These are phyloP conservation scores for Wallemia ichthyophaga DNA, from an alignment of 1,284 basidiomycete species.

Conservation along the genomic window DNA sequence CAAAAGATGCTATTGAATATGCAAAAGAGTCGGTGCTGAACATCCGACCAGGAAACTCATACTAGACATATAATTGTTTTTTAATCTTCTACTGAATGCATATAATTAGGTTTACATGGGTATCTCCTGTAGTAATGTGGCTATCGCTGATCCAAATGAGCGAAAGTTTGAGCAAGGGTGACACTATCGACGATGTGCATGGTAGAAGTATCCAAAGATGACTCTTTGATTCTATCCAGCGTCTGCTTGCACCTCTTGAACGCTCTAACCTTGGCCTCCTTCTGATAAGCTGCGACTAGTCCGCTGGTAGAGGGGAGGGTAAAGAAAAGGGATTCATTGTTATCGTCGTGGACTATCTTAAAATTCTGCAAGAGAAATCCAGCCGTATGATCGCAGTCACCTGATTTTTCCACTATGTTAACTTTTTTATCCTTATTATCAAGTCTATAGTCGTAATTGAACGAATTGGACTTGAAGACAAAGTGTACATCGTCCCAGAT, in stretches of 20 bases:
- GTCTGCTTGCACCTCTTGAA: not conserved
- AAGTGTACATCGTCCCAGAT: not conserved
- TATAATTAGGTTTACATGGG: not conserved
- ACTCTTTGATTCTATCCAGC: not conserved
- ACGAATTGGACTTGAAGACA: not conserved
- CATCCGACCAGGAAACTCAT: slow-evolving; percentile 16
- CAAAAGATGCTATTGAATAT: slow-evolving; percentile 33
- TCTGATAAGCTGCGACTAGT: not conserved
- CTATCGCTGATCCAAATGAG: too few species aligned
- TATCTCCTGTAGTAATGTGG: not conserved
- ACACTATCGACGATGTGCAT: not conserved
- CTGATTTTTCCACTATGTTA: not conserved
- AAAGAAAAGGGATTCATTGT: not conserved
- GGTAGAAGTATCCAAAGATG: not conserved
- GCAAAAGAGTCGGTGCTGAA: slow-evolving; percentile 53
- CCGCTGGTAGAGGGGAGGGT: not conserved
- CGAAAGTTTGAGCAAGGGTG: too few species aligned
- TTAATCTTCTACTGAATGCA: not conserved
- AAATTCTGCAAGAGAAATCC: not conserved
- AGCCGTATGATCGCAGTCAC: not conserved
- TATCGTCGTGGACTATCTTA: not conserved
- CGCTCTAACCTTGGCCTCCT: not conserved
- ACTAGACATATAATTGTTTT: not conserved
- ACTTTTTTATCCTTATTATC: not conserved
- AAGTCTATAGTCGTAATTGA: not conserved